Conservation (phyloP, 2,329 filamentous ascomycete species). For the Malbranchea zuffiana region DNA sequence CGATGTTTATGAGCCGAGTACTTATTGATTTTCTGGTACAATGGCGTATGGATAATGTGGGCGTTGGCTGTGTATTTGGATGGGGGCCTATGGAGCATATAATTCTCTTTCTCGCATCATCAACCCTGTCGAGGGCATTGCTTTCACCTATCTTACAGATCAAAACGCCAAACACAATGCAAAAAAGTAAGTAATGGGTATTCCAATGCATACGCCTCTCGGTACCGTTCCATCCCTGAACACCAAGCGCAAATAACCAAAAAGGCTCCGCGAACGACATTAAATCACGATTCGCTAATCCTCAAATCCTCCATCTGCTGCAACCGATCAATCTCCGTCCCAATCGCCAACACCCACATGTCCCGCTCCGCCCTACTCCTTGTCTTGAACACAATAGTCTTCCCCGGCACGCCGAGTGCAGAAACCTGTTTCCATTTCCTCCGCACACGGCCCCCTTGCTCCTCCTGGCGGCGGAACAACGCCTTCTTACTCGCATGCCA, state of each 20-base stretch:
- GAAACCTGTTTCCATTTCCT: conserved; percentile 48
- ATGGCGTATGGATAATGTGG: not conserved
- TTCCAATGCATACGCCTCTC: not conserved
- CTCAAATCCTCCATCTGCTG: conserved; percentile 43
- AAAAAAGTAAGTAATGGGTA: not conserved
- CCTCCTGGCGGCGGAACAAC: conserved; percentile 40
- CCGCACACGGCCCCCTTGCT: conserved; percentile 19
- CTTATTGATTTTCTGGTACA: conserved; percentile 13
- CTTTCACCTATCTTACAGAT: too few species aligned
- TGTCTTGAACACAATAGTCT: conserved; percentile 55
- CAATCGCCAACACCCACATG: conserved; percentile 56
- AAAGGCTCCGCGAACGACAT: not conserved
- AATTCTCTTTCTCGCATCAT: not conserved
- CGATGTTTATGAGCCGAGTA: conserved; percentile 26
- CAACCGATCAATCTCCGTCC: conserved; percentile 54
- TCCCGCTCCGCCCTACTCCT: conserved; percentile 55
- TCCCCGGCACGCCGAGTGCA: conserved; percentile 48
- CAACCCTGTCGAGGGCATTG: too few species aligned
- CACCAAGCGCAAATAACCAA: not conserved
- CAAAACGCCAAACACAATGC: not conserved
- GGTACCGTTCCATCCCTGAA: not conserved
- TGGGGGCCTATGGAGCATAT: not conserved
- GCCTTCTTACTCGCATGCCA: conserved; percentile 51
- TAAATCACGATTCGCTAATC: conserved; percentile 23
- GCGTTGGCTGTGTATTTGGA: not conserved